Evolutionary conservation across 169 alveolate species (phyloP), one percentile per base, ranked within the genome.

Genomic region (Eimeria nieschulzi): DNA sequence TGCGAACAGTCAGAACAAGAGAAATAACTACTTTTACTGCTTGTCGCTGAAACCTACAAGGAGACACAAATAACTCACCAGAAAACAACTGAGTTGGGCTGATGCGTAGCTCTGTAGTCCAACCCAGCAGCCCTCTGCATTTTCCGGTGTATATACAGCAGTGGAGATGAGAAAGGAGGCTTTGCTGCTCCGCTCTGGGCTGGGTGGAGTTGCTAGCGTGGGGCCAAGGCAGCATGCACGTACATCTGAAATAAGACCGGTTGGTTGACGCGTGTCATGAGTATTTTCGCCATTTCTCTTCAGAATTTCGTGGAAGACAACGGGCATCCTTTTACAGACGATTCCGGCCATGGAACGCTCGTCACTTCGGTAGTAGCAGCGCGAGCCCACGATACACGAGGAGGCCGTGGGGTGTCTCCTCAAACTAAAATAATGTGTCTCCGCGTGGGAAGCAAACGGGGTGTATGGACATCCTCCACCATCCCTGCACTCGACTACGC

Each of bases 311-410:
- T 94, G 19, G 93, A 95, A 56, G 93, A 94, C 51, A 90, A 92
- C 19, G 94, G 90, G 39, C 79, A 94, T 68, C 96, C 96, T 0
- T 88, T 88, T 33, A 86, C 92, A 7, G 97, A 95, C 79, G 96
- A 93, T 86, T 83, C 94, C 25, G 96, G 96, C 12, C 97, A 95
- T 55, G 97, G 97, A n/a, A 95, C 97, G 17, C 92, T 92, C 21
- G 95, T 95, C 87, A 96, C 97, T 12, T 96, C 96, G 17, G 94
- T 95, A 39, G 93, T 95, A n/a, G 97, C 96, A 8, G 97, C 97
- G 13, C 86, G 91, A n/a, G 95, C 95, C 51, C 94, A 95, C 55
- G 94, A 94, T 87, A 90, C 91, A 66, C 33, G 87, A 19, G 96
- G 96, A n/a, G 95, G 93, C 68, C 82, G 94, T n/a, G 96, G 96